Evolutionary conservation across 495 filamentous ascomycete species (phyloP), one percentile per base, ranked within the genome.

Genomic region (Lasiosphaeria miniovina): DNA sequence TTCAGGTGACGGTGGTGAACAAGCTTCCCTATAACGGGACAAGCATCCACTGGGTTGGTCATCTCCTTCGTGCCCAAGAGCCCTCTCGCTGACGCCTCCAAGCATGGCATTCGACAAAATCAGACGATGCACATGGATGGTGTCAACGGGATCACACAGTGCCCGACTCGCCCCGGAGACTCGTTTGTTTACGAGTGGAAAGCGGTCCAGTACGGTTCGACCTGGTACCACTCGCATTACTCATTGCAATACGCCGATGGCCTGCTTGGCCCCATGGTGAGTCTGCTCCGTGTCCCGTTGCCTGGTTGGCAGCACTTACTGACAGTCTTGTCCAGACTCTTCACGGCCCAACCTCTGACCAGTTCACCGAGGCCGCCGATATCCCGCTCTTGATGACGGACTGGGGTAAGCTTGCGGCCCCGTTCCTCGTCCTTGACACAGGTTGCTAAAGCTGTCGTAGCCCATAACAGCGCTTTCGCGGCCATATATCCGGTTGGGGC

Each of bases 1-100:
- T 86, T 46, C 57, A 79, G 48, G 70, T 85, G 33, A 74, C 68
- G 35, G 77, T 86, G 5, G 70, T 65, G 5, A 86, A 86, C 61
- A 63, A 69, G 32, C 46, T 81, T 4, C 24, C 57, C 0, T 49
- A 65, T 40, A 70, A 78, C 33, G 65, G 61, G 15, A 54, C 58
- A 12, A 54, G 40, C 41, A 54, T 84, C 36, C 82, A 84, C 63
- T 82, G 78, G 24, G 24, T 24, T 24, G 0, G 24, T 24, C 24
- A 24, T 24, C 24, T 24, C 24, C 24, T 24, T 24, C 24, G 24
- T 24, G 24, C 24, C 24, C 24, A 24, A 24, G 1, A 24, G 24
- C 2, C 24, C 24, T 24, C 24, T 24, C 24, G 24, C 24, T 24
- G 24, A 24, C 24, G 2, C 24, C 24, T 24, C 24, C 24, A 24